A percentile compares a stretch with the other conserved stretches of the same genome.
Conservation (phyloP, 345 rosid species). For the Cardiospermum halicacabum region DNA sequence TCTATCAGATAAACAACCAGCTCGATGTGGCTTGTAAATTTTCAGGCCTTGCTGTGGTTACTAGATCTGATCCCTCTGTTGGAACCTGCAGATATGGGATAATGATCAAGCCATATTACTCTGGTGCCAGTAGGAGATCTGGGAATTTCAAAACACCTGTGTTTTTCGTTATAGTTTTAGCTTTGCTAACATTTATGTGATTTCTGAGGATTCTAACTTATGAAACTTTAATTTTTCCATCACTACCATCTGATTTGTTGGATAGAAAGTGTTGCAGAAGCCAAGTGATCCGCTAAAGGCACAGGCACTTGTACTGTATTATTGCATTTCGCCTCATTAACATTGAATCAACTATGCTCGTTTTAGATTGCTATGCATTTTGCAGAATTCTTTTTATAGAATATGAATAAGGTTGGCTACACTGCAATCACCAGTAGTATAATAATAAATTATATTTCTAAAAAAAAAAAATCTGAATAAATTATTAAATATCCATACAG, state of each 20-base stretch:
- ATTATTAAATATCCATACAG: too few species aligned
- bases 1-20: slow-evolving; percentile 78
- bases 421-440: too few species aligned
- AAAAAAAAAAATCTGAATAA: too few species aligned
- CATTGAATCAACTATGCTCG: not conserved
- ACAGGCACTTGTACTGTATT: not conserved
- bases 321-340: slow-evolving; percentile 8
- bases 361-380: not conserved
- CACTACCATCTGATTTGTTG: slow-evolving; percentile 9
- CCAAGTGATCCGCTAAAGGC: not conserved
- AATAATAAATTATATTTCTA: too few species aligned
- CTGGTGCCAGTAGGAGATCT: slow-evolving; percentile 24
- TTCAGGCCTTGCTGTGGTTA: slow-evolving; percentile 53
- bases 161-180: slow-evolving; percentile 23
- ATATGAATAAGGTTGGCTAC: not conserved
- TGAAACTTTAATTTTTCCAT: slow-evolving; percentile 18
- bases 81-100: slow-evolving; percentile 55
- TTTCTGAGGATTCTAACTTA: slow-evolving; percentile 6
- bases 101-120: slow-evolving; percentile 79
- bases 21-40: slow-evolving; percentile 73
- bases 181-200: slow-evolving; percentile 32
- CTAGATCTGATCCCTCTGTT: slow-evolving; percentile 51
- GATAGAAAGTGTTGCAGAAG: slow-evolving; percentile 8
- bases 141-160: slow-evolving; percentile 20
- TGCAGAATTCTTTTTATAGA: not conserved